phyloP scores from a whole-genome alignment of 768 basidiomycete species.

The Naematelia encephala region DNA sequence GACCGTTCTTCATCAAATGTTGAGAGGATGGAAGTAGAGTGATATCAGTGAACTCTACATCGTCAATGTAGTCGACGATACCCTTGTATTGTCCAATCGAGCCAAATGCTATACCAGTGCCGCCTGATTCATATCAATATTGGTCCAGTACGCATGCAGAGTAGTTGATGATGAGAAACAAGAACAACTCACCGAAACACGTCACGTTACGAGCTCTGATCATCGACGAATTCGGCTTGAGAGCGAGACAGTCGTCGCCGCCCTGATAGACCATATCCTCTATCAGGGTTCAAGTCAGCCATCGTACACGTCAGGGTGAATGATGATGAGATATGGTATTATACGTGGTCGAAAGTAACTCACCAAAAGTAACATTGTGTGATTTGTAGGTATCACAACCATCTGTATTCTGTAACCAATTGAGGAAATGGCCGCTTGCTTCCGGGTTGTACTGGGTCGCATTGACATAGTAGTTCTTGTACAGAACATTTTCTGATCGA shows the following conservation, averaged over 20 bases:
- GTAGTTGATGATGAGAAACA: not conserved
- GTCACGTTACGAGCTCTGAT: slow-evolving; percentile 53
- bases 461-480: slow-evolving; percentile 54
- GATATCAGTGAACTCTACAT: slow-evolving; percentile 28
- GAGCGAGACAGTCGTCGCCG: slow-evolving; percentile 53
- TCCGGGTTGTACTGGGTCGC: slow-evolving; percentile 50
- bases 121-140: slow-evolving; percentile 17
- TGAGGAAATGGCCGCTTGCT: slow-evolving; percentile 14
- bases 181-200: slow-evolving; percentile 37
- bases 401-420: slow-evolving; percentile 50
- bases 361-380: slow-evolving; percentile 52
- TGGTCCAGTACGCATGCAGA: no score
- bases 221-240: slow-evolving; percentile 55
- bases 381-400: slow-evolving; percentile 52
- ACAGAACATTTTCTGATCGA: slow-evolving; percentile 50
- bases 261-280: slow-evolving; percentile 52
- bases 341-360: not conserved
- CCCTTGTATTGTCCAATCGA: slow-evolving; percentile 52
- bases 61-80: slow-evolving; percentile 24
- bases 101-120: slow-evolving; percentile 54
- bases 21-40: slow-evolving; percentile 22
- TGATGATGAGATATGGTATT: not conserved
- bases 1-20: slow-evolving; percentile 30
- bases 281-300: not conserved
- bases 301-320: no score